Conservation (phyloP, 2,329 filamentous ascomycete genomes). For the Raffaelea deltoideospora region DNA sequence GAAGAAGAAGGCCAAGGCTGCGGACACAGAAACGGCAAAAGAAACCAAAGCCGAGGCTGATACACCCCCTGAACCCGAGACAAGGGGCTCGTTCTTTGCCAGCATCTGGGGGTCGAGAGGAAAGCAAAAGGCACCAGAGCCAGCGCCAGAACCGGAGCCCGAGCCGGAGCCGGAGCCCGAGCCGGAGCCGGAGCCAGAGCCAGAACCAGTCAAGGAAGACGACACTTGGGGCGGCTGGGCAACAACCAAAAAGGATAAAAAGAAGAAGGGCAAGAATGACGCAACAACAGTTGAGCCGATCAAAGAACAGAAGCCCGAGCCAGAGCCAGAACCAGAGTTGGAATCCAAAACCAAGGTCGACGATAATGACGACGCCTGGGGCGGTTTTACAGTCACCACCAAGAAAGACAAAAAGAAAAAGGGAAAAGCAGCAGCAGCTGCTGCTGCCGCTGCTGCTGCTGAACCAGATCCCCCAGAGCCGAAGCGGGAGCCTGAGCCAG, state of each 20-base stretch:
- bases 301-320: conserved; percentile 2
- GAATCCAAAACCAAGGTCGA: conserved; percentile 5
- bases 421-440: conserved; percentile 4
- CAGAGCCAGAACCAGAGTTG: conserved; percentile 1
- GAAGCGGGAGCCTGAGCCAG: conserved; percentile 2
- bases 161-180: conserved; percentile 4
- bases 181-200: conserved; percentile 5
- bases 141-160: conserved; percentile 1
- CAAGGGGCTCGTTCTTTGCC: conserved; percentile 15
- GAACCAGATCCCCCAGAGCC: conserved; percentile 8
- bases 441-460: no score
- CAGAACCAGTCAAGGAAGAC: conserved; percentile 4
- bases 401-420: conserved; percentile 25
- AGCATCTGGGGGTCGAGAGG: conserved; percentile 19
- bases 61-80: no score
- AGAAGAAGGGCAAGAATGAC: conserved; percentile 20
- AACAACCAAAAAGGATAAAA: conserved; percentile 12
- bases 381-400: conserved; percentile 13
- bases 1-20: conserved; percentile 26
- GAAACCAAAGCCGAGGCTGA: not conserved
- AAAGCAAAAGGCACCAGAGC: conserved; percentile 4
- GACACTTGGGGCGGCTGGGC: not conserved
- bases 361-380: conserved; percentile 4
- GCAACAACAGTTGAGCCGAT: conserved; percentile 9
- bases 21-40: not conserved